Base-by-base conservation (phyloP, 1,284 basidiomycete genomes). In the Lentinula novae-zelandiae region DNA sequence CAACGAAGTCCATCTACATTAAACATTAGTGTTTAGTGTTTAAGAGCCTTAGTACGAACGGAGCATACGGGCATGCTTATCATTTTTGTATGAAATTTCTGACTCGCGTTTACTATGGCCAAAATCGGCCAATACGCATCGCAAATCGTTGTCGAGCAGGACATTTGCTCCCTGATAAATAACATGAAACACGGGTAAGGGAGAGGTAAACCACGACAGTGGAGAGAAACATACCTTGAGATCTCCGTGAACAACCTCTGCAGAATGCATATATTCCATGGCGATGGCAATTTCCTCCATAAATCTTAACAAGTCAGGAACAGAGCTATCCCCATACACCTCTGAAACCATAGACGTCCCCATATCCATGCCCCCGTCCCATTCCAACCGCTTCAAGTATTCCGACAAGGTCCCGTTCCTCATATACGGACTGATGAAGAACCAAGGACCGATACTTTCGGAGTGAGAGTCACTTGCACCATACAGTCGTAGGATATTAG, bases 361-460 rank as follows among this genome's bases (percentile, higher is more conserved):
- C 49, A 40, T 58, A 20, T 34, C 8, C 49, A 52, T 58, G n/a
- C 34, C 20, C 38, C 60, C 51, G 34, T 61, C 60, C 62, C 60
- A 63, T 49, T 63, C 60, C 6, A 61, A 15, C 20, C 60, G 36
- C 22, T 60, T 61, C 48, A 63, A 39, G 42, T 61, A 61, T 27
- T 61, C 56, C 20, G 57, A 33, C 10, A 63, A 39, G 5, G 46
- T 34, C 9, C 60, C 60, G 39, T 61, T 58, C 27, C 44, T 55
- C 53, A 51, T 60, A 57, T 69, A 73, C 3, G 73, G 75, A 27
- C 71, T 72, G 53, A 78, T 77, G 66, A 78, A 73, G 73, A 82
- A 81, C 75, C 76, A 80, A 5, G 80, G 78, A 15, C 39, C 71
- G 71, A 62, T 78, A 76, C 58, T 68, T 65, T 44, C 42, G 42